Evolutionary conservation across 2,329 filamentous ascomycete species (phyloP).

Genomic region (Trichoderma koningii): DNA sequence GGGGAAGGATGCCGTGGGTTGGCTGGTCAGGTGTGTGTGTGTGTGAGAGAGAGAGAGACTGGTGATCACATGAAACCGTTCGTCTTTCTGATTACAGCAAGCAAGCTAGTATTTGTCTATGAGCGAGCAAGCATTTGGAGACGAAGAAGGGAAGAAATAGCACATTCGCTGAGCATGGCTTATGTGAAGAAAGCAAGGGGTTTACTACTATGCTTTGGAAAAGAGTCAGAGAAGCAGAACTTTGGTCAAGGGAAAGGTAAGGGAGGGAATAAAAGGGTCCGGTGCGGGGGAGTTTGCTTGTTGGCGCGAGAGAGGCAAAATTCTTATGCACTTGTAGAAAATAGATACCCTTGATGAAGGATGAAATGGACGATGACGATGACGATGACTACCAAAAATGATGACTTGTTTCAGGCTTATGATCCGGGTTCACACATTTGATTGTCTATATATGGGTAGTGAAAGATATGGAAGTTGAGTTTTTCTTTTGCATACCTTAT

Average conservation of each 20-base stretch:
- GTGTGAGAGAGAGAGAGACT: slow-evolving; percentile 10
- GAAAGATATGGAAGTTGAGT: too few relatives aligned
- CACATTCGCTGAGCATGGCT: neutral
- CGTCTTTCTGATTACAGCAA: slow-evolving; percentile 21
- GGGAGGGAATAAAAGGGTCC: neutral
- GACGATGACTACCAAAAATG: neutral
- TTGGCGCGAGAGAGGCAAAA: slow-evolving; percentile 27
- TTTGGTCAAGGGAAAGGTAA: neutral
- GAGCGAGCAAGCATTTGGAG: slow-evolving; percentile 15
- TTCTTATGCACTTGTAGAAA: slow-evolving; percentile 39
- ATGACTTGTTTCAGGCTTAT: too few relatives aligned
- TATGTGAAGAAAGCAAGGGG: neutral
- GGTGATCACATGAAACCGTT: neutral
- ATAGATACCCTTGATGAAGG: slow-evolving; percentile 45
- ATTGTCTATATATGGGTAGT: too few relatives aligned
- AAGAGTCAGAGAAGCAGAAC: neutral
- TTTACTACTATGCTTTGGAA: neutral
- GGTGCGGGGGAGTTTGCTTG: slow-evolving; percentile 17
- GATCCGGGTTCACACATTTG: too few relatives aligned
- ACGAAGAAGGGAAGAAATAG: neutral
- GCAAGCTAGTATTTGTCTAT: neutral
- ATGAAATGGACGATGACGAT: slow-evolving; percentile 16
- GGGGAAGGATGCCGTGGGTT: neutral
- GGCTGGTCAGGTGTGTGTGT: neutral
- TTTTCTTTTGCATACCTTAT: too few relatives aligned